Percentiles rank a stretch among this genome's conserved stretches.
Conservation (phyloP, 1,284 basidiomycete genomes). For the Ustilago bromivora region DNA sequence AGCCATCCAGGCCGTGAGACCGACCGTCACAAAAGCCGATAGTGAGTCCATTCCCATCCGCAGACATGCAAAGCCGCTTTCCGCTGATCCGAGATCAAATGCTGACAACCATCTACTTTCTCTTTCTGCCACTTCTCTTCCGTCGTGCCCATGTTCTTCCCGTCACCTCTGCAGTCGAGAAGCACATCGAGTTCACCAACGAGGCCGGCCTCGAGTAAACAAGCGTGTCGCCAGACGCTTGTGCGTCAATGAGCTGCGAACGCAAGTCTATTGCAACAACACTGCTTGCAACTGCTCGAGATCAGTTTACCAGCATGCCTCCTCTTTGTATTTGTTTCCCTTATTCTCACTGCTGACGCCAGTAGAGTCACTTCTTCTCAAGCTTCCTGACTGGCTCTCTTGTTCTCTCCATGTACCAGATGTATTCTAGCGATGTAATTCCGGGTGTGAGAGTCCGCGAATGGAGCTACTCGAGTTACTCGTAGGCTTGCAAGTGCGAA, state of each 20-base stretch:
- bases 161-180: conserved; percentile 71
- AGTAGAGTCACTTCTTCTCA: conserved; percentile 8
- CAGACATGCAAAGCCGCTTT: background rate
- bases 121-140: background rate
- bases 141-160: background rate
- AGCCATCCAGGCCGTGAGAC: conserved; percentile 83
- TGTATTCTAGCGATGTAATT: background rate
- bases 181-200: conserved; percentile 91
- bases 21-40: conserved; percentile 89
- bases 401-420: background rate
- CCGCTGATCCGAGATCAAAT: background rate
- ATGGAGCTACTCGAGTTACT: background rate
- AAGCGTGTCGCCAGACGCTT: background rate
- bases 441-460: background rate
- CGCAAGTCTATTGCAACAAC: background rate
- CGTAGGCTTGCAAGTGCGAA: background rate
- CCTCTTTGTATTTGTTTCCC: background rate
- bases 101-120: background rate
- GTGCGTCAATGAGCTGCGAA: background rate
- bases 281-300: background rate
- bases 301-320: background rate
- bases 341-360: background rate
- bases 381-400: background rate
- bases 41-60: conserved; percentile 71
- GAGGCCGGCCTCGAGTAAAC: conserved; percentile 74